phyloP scores from a whole-genome alignment of 176 grass and related monocot genomes.

The bread wheat (Triticum aestivum) region DNA sequence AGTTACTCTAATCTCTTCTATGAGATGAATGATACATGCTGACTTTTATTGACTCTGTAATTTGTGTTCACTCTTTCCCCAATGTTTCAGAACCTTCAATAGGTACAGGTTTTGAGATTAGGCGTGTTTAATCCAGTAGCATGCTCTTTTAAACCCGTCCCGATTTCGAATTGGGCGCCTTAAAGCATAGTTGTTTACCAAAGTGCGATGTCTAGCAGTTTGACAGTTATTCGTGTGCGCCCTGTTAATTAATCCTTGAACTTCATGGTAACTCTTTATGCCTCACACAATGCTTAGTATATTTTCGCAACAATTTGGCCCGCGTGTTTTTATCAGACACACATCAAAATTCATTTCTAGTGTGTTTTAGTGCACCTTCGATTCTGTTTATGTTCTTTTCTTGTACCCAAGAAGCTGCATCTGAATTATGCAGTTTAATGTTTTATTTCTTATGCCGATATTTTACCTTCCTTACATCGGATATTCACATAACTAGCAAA shows the following conservation, averaged over 20 bases:
- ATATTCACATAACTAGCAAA: background rate
- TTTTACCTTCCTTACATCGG: background rate
- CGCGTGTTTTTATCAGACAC: background rate
- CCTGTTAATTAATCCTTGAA: background rate
- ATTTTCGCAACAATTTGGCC: background rate
- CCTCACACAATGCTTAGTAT: background rate
- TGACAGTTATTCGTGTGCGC: background rate
- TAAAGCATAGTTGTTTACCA: background rate
- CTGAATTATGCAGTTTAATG: background rate
- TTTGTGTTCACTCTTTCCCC: background rate
- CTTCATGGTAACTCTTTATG: background rate
- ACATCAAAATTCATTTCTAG: background rate
- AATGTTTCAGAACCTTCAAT: background rate
- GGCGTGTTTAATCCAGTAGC: background rate
- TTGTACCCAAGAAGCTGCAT: background rate
- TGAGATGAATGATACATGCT: background rate
- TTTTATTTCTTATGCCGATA: background rate
- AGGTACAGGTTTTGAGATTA: background rate
- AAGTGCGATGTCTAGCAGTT: background rate
- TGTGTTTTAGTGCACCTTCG: background rate
- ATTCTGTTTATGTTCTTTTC: background rate
- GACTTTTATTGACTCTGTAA: background rate
- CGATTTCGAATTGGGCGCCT: too few relatives aligned
- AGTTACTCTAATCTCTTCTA: background rate
- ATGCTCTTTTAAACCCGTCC: constrained; percentile 11